Conservation (phyloP, 1,284 basidiomycete genomes). For the Trichosporon sp. region DNA sequence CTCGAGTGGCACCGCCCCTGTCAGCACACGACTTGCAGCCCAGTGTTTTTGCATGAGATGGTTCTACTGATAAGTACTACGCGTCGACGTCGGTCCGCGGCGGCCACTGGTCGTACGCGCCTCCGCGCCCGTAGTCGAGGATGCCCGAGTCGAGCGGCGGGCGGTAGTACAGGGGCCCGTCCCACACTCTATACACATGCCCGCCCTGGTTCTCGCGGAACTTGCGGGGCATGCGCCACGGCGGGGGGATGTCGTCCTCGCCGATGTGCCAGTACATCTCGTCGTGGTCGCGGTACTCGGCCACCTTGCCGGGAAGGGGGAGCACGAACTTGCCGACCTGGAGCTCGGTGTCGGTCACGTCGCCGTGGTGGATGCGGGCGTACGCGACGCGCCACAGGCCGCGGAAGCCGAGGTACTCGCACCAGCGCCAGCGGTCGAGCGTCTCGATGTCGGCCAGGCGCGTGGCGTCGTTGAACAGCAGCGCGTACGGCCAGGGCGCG, state of each 20-base stretch:
- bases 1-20: no score
- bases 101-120: not conserved
- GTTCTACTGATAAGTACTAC: not conserved
- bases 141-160: conserved; percentile 38
- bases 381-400: conserved; percentile 69
- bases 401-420: conserved; percentile 82
- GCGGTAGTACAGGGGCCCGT: conserved; percentile 48
- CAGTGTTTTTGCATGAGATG: no score
- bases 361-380: conserved; percentile 39
- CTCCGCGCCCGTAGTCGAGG: conserved; percentile 26
- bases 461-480: conserved; percentile 55
- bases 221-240: conserved; percentile 45
- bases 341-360: conserved; percentile 48
- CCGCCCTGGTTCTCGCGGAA: conserved; percentile 40
- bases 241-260: conserved; percentile 61
- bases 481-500: conserved; percentile 77
- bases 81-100: not conserved
- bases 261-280: conserved; percentile 64
- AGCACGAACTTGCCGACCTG: conserved; percentile 71
- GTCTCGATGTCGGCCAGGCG: conserved; percentile 56
- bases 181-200: conserved; percentile 29
- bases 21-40: no score
- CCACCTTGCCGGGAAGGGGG: conserved; percentile 57
- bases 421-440: conserved; percentile 55
- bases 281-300: conserved; percentile 59